Base-by-base conservation (phyloP, 1,139 yeast species). In the Geotrichum histeridarum region DNA sequence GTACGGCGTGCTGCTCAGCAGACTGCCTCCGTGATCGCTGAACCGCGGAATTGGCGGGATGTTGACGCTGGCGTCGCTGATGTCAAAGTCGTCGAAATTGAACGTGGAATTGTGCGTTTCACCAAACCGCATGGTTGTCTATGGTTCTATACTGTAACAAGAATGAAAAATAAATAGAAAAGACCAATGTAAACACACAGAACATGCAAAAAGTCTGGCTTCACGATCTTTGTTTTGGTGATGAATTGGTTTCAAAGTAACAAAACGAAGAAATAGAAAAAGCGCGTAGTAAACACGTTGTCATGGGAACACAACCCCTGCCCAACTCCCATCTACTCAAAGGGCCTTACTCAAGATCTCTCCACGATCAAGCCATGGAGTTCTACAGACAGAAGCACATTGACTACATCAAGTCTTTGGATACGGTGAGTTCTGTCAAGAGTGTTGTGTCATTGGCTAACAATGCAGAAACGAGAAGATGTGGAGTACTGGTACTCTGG, bases 401-500 rank as follows among this genome's bases (percentile, higher is more conserved):
- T 17, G 64, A 69, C 18, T 83, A 80, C 64, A 75, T 83, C 43
- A 70, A 75, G 53, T 68, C 78, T 1, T 68, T 83, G 38, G 82
- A 82, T 60, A 68, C 62, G n/a, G 70, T 67, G 51, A 12, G 68
- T 45, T 12, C 27, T 32, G 22, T 8, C 31, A 2, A 11, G 8
- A 15, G 41, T 14, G 48, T 17, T 11, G 39, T 6, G n/a, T n/a
- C 8, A 15, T 37, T 39, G 30, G n/a, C 39, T n/a, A 33, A 36
- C 37, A 31, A 22, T 30, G 41, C 32, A 75, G 54, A 73, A 75
- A 51, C 72, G 74, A 31, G 77, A 81, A 53, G 84, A 79, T 57
- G 78, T 84, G 54, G 94, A 86, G 63, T 91, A 89, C 70, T 90
- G 96, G 94, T 72, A 91, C 54, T 81, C 90, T 30, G 98, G 94